Evolutionary conservation across 2,329 filamentous ascomycete genomes (phyloP).

Genomic region (Ophidiomyces ophidiicola): DNA sequence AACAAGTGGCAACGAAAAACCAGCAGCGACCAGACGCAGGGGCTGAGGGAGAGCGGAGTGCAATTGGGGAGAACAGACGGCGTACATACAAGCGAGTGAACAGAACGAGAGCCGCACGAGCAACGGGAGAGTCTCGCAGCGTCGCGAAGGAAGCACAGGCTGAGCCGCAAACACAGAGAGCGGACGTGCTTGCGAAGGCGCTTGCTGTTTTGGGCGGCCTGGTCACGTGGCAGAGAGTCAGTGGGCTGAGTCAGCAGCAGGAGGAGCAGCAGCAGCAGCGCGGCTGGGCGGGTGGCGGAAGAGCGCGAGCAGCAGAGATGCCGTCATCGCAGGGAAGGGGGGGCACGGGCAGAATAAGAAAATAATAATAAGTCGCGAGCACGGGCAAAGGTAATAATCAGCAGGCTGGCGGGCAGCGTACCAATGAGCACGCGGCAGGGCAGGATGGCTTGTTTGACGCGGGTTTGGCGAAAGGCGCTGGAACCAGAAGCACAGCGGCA

Average conservation of each 20-base stretch:
- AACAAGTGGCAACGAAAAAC: no score
- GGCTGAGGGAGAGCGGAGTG: no score
- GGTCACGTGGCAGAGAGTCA: background rate
- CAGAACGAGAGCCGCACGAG: no score
- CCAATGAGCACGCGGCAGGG: background rate
- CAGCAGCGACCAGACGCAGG: no score
- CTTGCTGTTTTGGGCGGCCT: background rate
- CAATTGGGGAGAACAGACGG: no score
- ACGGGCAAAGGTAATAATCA: slow-evolving; percentile 1
- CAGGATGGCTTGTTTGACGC: slow-evolving; percentile 10
- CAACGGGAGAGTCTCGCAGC: no score
- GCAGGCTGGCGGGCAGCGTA: background rate
- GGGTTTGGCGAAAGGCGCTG: slow-evolving; percentile 7
- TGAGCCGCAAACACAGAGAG: slow-evolving; percentile 1
- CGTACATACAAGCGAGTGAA: no score
- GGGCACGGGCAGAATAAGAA: background rate
- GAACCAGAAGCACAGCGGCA: slow-evolving; percentile 9
- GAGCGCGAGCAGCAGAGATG: background rate
- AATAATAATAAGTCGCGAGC: background rate
- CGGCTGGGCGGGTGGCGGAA: background rate
- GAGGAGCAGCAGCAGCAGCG: background rate
- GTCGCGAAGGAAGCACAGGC: no score
- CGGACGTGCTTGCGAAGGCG: slow-evolving; percentile 1
- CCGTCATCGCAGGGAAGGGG: background rate
- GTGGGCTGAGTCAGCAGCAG: slow-evolving; percentile 2